Base-by-base conservation (phyloP, 2,329 filamentous ascomycete species). In the Penicillium nordicum region DNA sequence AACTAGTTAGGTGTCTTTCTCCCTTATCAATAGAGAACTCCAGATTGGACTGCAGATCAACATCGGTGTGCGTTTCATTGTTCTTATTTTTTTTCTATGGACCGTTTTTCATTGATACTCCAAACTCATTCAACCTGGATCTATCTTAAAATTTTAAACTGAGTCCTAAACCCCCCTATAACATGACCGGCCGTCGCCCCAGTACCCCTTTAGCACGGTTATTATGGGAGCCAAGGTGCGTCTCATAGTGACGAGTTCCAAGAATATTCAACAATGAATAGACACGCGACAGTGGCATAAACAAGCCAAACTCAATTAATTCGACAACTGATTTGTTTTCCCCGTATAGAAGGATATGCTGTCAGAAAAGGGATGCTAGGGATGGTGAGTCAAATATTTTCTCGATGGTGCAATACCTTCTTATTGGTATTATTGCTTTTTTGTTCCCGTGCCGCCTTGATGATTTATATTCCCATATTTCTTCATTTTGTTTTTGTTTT, bases 191-290 rank as follows among this genome's bases (percentile, higher is more conserved):
- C 27, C 53, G 45, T 40, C 50, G 45, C 43, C 48, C 65, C 11
- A 63, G 62, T 45, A 57, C 60, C 38, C 61, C 69, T 36, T 52
- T 72, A 50, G 67, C 68, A 32, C 63, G 69, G 48, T 58, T 72
- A 25, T 59, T 64, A 37, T 72, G 70, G 69, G 70, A 72, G 58
- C 66, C 68, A 30, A 67, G 63, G 70, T 72, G 27, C 63, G 69
- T 70, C 6, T 32, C 8, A 50, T 18, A 38, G 23, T 27, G 25
- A 23, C 37, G 18, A 12, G n/a, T 27, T 14, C 4, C 34, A 18
- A 18, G 34, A 29, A 27, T 8, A 25, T 27, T 46, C 30, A 5
- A 9, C 27, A 27, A 10, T 16, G 18, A 32, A 46, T 46, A 38
- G 12, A 36, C 14, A 44, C 21, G 49, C 49, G 49, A 51, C 49